These are phyloP conservation scores for Porphyra umbilicalis DNA, from an alignment of 31 red algal genomes.

Conservation along the genomic window DNA sequence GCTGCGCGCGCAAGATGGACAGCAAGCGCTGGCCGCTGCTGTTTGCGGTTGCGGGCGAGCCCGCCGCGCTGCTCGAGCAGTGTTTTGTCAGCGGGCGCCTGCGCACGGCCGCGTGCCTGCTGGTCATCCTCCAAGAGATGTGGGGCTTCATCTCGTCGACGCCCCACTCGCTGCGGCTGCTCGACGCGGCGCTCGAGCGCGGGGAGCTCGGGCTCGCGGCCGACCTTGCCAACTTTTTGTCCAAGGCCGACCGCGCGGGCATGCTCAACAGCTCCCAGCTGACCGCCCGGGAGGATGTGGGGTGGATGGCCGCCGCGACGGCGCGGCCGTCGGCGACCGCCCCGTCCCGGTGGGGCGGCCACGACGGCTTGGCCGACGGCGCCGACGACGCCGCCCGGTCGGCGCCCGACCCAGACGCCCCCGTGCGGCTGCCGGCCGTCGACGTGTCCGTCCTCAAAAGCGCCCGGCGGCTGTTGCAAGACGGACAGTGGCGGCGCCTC, in stretches of 20 bases:
- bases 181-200: constrained; percentile 62
- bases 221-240: constrained; percentile 53
- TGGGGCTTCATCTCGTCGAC: constrained; percentile 78
- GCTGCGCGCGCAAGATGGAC: constrained; percentile 94
- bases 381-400: constrained; percentile 6
- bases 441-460: constrained; percentile 59
- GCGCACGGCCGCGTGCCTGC: constrained; percentile 75
- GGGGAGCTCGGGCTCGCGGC: constrained; percentile 53
- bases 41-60: constrained; percentile 89
- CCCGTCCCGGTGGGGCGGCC: neutral
- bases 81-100: constrained; percentile 85
- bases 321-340: neutral
- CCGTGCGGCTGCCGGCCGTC: constrained; percentile 49
- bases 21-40: constrained; percentile 82
- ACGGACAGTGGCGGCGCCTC: constrained; percentile 51
- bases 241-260: constrained; percentile 54
- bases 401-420: constrained; percentile 7
- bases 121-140: constrained; percentile 95
- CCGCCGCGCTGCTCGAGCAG: constrained; percentile 84
- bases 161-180: constrained; percentile 70
- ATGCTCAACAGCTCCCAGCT: constrained; percentile 66
- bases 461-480: constrained; percentile 43
- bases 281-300: constrained; percentile 54
- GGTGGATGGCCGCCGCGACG: constrained; percentile 62
- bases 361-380: no score